Base-by-base conservation (phyloP, 163 green algal species). In the Scenedesmus sp. region DNA sequence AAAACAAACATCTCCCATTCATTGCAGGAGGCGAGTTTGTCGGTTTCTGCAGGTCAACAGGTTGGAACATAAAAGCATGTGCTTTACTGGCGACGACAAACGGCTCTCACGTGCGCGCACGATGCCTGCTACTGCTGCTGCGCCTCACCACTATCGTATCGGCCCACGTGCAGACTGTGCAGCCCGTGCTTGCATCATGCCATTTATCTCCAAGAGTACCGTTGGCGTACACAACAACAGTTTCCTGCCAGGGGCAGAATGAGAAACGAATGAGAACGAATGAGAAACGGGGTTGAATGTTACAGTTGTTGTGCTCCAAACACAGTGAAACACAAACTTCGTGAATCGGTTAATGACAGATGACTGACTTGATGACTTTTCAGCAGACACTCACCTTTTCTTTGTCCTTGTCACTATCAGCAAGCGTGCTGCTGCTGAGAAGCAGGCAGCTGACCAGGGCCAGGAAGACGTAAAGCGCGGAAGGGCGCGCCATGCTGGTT, bases 121-220 rank as follows among this genome's bases (percentile, higher is more conserved):
- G n/a, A 26, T 9, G 15, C 54, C 20, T 60, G 46, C 46, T 23
- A n/a, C 2, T 4, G 7, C 23, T 23, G 64, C 18, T 3, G 20
- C 46, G 1, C 60, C 90, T 62, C 52, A 95, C 91, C 84, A 55
- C 57, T 0, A 34, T 12, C 2, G 76, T 88, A 70, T 93, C 91
- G 2, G 84, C 82, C 55, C 91, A 95, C 64, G 86, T 92, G 91
- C 93, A 95, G 52, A 83, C 56, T 4, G 88, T 20, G 74, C 93
- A 95, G 77, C 93, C 93, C n/a, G 83, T 90, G 15, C 59, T 88
- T 4, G 59, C 86, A 2, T 86, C 88, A 66, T 90, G 86, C 93
- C 93, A 95, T 12, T 62, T 64, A 23, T 57, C 7, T 3, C 26
- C 52, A 4, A 94, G 82, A 66, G 55, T 67, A 46, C 90, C 89